Evolutionary conservation across 495 filamentous ascomycete species (phyloP), one percentile per base, ranked within the genome.

Genomic region (Neurospora sp.): DNA sequence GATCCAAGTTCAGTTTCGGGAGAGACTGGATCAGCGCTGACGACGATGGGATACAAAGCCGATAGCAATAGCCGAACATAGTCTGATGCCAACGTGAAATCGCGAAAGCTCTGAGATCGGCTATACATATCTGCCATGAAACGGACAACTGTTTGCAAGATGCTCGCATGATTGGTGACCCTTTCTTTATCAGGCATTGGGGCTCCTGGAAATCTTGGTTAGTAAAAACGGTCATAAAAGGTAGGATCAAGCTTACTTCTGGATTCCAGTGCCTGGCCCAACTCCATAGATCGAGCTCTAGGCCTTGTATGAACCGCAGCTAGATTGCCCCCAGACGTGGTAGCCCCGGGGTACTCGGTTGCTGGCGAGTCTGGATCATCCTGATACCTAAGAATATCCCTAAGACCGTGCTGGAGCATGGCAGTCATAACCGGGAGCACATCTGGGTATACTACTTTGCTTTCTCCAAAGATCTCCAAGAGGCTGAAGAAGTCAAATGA

Each of bases 351-450:
- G 3, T 71, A 62, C 20, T 85, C 82, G 3, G 72, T 74, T 11
- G 82, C 77, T 3, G 88, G 88, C 1, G 87, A 89, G 71, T 88
- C 84, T 6, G 85, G 84, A 74, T 90, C 88, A 73, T 88, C 84
- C 74, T 88, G 88, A 73, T 90, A 83, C 69, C 85, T 89, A 59
- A 92, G 84, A 39, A 93, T 85, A 71, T 89, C 86, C 70, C 90
- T 90, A 35, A 96, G 77, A 3, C 93, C 95, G 73, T 89, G 89
- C 75, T 93, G 91, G n/a, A 98, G 82, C 94, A 99, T 96, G 5
- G 89, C 87, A n/a, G 88, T 88, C 39, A 99, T 92, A 7, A 97
- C 89, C 0, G 90, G 89, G 23, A 98, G 82, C 37, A 94, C 88
- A 77, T 94, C 92, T 1, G 94, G 91, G 78, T 93, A 92, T 5